phyloP scores from a whole-genome alignment of 129 eudicot genomes.

The Apium graveolens region DNA sequence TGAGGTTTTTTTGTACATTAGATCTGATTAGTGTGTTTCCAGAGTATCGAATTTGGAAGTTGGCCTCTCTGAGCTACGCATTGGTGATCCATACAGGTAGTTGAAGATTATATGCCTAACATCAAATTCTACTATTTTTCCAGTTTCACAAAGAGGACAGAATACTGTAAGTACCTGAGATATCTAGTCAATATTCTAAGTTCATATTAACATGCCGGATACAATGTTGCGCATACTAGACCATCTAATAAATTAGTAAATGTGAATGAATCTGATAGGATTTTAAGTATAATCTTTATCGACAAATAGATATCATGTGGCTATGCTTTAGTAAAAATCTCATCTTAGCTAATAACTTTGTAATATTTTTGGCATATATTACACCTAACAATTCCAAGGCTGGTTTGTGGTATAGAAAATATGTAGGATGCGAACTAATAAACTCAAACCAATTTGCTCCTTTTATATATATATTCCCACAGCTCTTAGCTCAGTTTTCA shows the following conservation, averaged over 20 bases:
- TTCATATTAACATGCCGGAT: too few species aligned
- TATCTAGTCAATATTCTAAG: too few species aligned
- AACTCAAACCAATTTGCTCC: not conserved
- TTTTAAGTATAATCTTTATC: not conserved
- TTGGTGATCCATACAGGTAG: not conserved
- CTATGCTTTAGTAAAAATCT: not conserved
- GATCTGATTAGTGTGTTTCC: too few species aligned
- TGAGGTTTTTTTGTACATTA: too few species aligned
- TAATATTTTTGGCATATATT: not conserved
- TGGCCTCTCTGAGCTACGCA: not conserved
- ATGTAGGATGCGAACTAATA: not conserved
- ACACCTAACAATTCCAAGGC: not conserved
- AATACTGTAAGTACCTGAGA: not conserved
- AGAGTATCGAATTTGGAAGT: too few species aligned
- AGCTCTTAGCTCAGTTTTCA: too few species aligned
- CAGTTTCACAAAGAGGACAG: too few species aligned
- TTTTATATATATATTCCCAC: not conserved
- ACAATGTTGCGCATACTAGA: not conserved
- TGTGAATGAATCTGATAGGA: too few species aligned
- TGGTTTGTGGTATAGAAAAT: constrained; percentile 6
- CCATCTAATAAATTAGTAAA: not conserved
- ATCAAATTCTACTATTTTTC: not conserved
- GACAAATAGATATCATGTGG: not conserved
- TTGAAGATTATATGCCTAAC: not conserved
- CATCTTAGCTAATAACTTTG: not conserved